These are phyloP conservation scores for Sporothrix globosa DNA, from an alignment of 2,329 filamentous ascomycete species.

Conservation along the genomic window DNA sequence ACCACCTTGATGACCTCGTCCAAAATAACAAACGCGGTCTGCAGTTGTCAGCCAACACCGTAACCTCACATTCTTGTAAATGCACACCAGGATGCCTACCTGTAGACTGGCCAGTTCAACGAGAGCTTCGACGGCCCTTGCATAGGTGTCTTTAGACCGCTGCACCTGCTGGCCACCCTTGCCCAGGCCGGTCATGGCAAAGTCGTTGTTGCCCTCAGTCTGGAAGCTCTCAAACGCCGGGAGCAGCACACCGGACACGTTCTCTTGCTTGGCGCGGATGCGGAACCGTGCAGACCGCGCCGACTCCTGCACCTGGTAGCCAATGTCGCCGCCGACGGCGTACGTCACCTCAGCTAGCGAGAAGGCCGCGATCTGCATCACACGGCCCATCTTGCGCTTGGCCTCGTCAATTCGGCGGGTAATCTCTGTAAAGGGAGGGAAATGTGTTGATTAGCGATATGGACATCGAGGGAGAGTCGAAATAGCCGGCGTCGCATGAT, in stretches of 20 bases:
- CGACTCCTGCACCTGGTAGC: constrained; percentile 96
- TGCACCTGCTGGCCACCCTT: constrained; percentile 98
- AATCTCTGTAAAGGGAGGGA: constrained; percentile 66
- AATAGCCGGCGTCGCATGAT: constrained; percentile 4
- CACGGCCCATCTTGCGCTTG: constrained; percentile 98
- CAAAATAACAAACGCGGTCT: constrained; percentile 95
- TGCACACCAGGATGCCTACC: constrained; percentile 32
- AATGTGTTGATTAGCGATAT: not conserved
- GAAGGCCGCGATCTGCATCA: constrained; percentile 99
- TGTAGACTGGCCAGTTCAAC: constrained; percentile 94
- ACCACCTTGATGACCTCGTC: constrained; percentile 99
- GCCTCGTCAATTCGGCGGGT: constrained; percentile 97
- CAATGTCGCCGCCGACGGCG: constrained; percentile 91
- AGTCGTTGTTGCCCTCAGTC: constrained; percentile 89
- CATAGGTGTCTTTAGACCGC: constrained; percentile 92
- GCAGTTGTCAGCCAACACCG: not conserved
- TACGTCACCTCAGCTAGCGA: constrained; percentile 97
- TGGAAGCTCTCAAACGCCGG: constrained; percentile 92
- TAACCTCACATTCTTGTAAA: not conserved
- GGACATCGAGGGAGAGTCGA: not conserved
- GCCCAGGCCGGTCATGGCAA: constrained; percentile 90
- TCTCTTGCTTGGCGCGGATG: constrained; percentile 93
- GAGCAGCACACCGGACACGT: constrained; percentile 94
- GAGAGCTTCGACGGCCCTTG: constrained; percentile 89
- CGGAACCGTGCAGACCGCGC: constrained; percentile 91